A percentile compares a stretch with the other conserved stretches of the same genome.
These are phyloP conservation scores for Neofusicoccum sp. DNA, from an alignment of 2,329 filamentous ascomycete genomes.

Conservation along the genomic window DNA sequence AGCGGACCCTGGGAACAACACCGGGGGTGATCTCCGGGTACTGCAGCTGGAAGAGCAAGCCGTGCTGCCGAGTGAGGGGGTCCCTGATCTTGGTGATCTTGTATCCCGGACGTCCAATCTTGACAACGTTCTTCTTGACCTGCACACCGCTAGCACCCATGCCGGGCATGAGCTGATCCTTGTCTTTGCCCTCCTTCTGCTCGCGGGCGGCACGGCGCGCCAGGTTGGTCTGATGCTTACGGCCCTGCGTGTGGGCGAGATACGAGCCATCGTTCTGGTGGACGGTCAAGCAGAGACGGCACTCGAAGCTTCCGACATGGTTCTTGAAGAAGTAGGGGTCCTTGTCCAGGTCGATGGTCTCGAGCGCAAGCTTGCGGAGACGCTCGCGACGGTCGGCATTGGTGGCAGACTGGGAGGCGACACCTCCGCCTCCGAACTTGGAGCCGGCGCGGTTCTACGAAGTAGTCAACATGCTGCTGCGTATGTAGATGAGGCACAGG, in stretches of 20 bases:
- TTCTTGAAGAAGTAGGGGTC: constrained; percentile 99
- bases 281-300: constrained; percentile 92
- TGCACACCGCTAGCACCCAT: constrained; percentile 65
- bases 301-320: constrained; percentile 97
- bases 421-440: constrained; percentile 96
- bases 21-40: constrained; percentile 86
- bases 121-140: constrained; percentile 81
- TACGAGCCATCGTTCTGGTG: constrained; percentile 99
- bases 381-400: constrained; percentile 98
- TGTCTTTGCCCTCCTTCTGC: constrained; percentile 80
- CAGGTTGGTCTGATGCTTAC: constrained; percentile 98
- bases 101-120: constrained; percentile 95
- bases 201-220: constrained; percentile 94
- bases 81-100: constrained; percentile 97
- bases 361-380: constrained; percentile 94
- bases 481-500: background rate
- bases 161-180: constrained; percentile 70
- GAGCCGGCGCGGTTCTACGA: constrained; percentile 86
- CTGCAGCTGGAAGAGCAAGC: constrained; percentile 92
- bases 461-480: constrained; percentile 17
- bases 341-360: constrained; percentile 98
- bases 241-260: constrained; percentile 95
- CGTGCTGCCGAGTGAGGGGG: constrained; percentile 83
- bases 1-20: constrained; percentile 79
- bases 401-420: constrained; percentile 88